Evolutionary conservation across 257 asterid genomes (phyloP), one percentile per base, ranked within the genome.

Genomic region (Lycium ferocissimum): DNA sequence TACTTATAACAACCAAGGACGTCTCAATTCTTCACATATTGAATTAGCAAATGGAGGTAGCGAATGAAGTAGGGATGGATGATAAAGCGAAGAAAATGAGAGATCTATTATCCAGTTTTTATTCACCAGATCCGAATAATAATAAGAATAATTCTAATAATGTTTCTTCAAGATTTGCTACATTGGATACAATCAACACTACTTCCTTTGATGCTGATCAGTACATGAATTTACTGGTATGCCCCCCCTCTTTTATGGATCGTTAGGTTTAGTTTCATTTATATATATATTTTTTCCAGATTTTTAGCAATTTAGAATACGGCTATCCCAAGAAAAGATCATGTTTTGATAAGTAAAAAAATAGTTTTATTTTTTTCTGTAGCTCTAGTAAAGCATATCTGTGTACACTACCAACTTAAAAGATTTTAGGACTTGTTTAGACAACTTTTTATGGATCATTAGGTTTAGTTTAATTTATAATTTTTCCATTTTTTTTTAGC

Each of bases 81-180:
- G 98, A 95, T 89, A 97, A 97, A 92, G 98, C 99, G 13, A 95
- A 93, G 95, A 90, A 97, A 88, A 95, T 93, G 98, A 92, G 99
- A 87, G 99, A 97, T 93, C 96, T 97, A 81, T 63, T 97, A 33
- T 95, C n/a, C 65, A 97, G 99, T 87, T 97, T 93, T 89, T 97
- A 97, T 85, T 89, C 99, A 33, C 91, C 95, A 71, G 98, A 97
- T 89, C 91, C 94, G 1, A 26, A 26, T 26, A 26, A 26, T 26
- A 26, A 26, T 26, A 26, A 26, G 0, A 26, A 26, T 67, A 89
- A 76, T 94, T 15, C 86, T 92, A 82, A 87, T 51, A 89, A 84
- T 86, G 80, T 92, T 84, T 83, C 94, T 13, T 92, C 99, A 78
- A 92, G 99, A 92, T 97, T 93, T 75, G 99, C 99, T 76, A 97